A percentile compares a stretch with the other conserved stretches of the same genome.
These are phyloP conservation scores for Cyberlindnera misumaiensis DNA, from an alignment of 805 yeast species.

Conservation along the genomic window DNA sequence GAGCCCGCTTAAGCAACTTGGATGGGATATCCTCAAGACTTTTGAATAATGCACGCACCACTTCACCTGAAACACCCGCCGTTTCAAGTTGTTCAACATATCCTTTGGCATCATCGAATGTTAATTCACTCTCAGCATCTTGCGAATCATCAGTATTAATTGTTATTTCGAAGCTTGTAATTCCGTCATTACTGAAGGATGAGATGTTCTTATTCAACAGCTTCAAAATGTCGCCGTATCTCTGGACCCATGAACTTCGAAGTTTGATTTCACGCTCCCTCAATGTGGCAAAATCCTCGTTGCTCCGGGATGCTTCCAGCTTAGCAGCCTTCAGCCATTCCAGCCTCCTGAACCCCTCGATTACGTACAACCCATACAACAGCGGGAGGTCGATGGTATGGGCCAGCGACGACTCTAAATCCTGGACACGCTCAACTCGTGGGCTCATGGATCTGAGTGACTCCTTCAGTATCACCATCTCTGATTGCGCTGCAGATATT, in stretches of 20 bases:
- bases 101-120: conserved; percentile 25
- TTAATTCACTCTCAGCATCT: background rate
- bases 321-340: conserved; percentile 42
- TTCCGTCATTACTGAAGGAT: conserved; percentile 16
- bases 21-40: conserved; percentile 31
- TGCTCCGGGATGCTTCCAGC: conserved; percentile 28
- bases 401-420: conserved; percentile 18
- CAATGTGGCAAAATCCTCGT: conserved; percentile 52
- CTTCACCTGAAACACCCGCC: conserved; percentile 25
- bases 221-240: conserved; percentile 45
- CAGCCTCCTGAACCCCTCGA: conserved; percentile 53
- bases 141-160: conserved; percentile 7
- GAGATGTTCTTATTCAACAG: conserved; percentile 23
- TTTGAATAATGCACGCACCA: conserved; percentile 29
- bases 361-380: conserved; percentile 59
- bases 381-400: conserved; percentile 61
- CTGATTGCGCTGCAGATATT: conserved; percentile 15
- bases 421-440: conserved; percentile 22
- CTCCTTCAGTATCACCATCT: conserved; percentile 17
- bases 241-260: conserved; percentile 57
- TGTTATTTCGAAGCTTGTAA: conserved; percentile 15
- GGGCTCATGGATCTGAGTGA: conserved; percentile 13
- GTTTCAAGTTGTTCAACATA: conserved; percentile 33
- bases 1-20: conserved; percentile 17
- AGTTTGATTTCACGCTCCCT: conserved; percentile 49